Percentiles rank a stretch among this genome's conserved stretches.
phyloP scores from a whole-genome alignment of 805 yeast genomes.

The Lipomyces kockii region DNA sequence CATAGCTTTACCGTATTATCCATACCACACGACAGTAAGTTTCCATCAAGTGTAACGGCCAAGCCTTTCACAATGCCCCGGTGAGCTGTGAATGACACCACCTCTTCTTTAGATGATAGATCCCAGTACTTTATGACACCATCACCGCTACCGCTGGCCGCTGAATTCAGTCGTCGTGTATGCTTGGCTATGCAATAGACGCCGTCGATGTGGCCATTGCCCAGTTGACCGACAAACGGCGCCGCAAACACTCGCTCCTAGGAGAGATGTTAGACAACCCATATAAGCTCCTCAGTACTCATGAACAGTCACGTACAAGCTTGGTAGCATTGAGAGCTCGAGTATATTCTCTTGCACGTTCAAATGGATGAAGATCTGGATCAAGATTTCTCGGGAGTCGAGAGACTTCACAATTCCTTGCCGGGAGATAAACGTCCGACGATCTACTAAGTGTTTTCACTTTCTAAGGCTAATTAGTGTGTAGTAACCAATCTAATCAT shows the following conservation, averaged over 20 bases:
- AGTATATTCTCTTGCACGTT: conserved; percentile 94
- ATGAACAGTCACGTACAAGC: conserved; percentile 51
- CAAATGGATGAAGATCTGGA: conserved; percentile 96
- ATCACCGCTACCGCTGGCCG: conserved; percentile 94
- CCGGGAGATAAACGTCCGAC: conserved; percentile 90
- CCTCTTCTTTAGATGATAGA: conserved; percentile 74
- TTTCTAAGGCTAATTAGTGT: conserved; percentile 53
- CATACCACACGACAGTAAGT: conserved; percentile 82
- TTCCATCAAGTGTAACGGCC: conserved; percentile 66
- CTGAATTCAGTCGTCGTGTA: conserved; percentile 64
- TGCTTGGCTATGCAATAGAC: conserved; percentile 86
- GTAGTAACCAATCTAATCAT: neutral
- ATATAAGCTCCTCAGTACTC: neutral
- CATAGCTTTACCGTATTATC: conserved; percentile 90
- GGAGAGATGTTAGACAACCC: neutral
- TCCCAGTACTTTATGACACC: conserved; percentile 96
- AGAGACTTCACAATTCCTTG: conserved; percentile 84
- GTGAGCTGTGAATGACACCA: conserved; percentile 82
- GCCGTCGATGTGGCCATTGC: conserved; percentile 94
- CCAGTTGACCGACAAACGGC: conserved; percentile 94
- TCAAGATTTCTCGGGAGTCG: conserved; percentile 85
- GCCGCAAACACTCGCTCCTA: conserved; percentile 88
- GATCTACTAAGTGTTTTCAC: conserved; percentile 88
- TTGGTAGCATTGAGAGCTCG: conserved; percentile 94
- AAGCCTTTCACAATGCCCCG: conserved; percentile 88